Percentiles rank a stretch among this genome's conserved stretches.
Conservation (phyloP, 2,329 filamentous ascomycete genomes). For the Aspergillus sp. region DNA sequence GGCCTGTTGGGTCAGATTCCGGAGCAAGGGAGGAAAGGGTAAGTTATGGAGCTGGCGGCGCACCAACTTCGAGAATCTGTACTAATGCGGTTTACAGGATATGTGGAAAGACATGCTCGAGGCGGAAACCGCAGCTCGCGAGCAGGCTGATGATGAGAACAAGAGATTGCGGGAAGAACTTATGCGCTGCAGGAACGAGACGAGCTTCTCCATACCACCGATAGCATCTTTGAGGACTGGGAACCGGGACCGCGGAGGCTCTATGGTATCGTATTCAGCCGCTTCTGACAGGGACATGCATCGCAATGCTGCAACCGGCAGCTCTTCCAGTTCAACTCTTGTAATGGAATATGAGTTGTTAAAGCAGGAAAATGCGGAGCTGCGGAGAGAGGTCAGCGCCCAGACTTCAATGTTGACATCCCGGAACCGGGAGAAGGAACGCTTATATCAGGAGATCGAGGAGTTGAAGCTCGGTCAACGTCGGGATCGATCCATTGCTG, state of each 20-base stretch:
- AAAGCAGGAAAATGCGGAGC: constrained; percentile 86
- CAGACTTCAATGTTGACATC: constrained; percentile 98
- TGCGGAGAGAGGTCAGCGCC: constrained; percentile 87
- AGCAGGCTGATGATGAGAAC: constrained; percentile 89
- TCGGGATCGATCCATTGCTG: constrained; percentile 64
- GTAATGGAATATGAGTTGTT: constrained; percentile 84
- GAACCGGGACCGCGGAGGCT: constrained; percentile 36
- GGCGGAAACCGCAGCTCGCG: constrained; percentile 82
- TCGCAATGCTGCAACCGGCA: constrained; percentile 50
- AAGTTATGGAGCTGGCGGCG: constrained; percentile 22
- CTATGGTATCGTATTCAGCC: constrained; percentile 39
- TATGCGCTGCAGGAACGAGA: constrained; percentile 61
- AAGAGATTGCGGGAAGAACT: constrained; percentile 80
- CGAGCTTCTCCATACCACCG: constrained; percentile 27
- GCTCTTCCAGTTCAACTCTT: constrained; percentile 65
- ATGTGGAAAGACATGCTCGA: constrained; percentile 96
- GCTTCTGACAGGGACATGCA: constrained; percentile 35
- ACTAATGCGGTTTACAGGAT: constrained; percentile 50
- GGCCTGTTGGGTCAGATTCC: constrained; percentile 49
- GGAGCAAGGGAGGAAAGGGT: constrained; percentile 50
- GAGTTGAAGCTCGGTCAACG: constrained; percentile 87
- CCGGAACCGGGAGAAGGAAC: constrained; percentile 89
- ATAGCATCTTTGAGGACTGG: constrained; percentile 31
- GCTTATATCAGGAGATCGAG: constrained; percentile 94
- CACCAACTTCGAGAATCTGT: background rate